phyloP scores from a whole-genome alignment of 2,329 filamentous ascomycete species.

The Hypomyces perniciosus region DNA sequence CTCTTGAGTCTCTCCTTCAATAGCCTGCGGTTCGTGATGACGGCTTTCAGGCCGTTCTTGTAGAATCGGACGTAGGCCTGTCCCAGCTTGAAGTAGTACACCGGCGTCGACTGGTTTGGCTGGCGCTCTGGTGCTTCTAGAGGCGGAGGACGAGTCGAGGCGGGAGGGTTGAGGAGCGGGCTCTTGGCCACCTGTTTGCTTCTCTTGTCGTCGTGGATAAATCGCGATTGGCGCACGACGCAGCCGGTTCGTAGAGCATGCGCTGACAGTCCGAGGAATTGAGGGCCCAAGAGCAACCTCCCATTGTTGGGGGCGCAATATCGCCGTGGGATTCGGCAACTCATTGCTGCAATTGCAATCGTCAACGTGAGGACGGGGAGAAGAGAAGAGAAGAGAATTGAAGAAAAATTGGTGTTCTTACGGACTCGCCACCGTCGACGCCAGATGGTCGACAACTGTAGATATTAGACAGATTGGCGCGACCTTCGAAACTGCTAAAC shows the following conservation, averaged over 20 bases:
- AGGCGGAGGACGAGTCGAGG: conserved; percentile 64
- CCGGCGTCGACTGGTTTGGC: conserved; percentile 25
- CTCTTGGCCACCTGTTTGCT: conserved; percentile 22
- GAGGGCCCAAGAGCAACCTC: conserved; percentile 13
- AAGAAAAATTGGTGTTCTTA: neutral
- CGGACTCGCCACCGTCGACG: too few species aligned
- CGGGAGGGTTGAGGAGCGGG: conserved; percentile 60
- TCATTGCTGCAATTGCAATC: conserved; percentile 22
- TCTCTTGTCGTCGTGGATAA: conserved; percentile 17
- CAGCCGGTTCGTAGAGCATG: conserved; percentile 12
- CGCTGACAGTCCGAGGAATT: conserved; percentile 4
- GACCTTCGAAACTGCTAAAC: neutral
- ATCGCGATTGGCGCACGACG: conserved; percentile 16
- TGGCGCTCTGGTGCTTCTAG: conserved; percentile 56
- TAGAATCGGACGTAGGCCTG: conserved; percentile 80
- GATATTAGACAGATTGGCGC: neutral
- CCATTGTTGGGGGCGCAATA: conserved; percentile 20
- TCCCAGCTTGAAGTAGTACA: conserved; percentile 56
- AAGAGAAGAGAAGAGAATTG: neutral
- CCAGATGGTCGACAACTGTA: conserved; percentile 1
- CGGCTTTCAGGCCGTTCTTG: conserved; percentile 72
- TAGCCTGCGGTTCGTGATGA: conserved; percentile 60
- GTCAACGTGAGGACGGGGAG: neutral
- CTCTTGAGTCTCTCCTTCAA: conserved; percentile 38
- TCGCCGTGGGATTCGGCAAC: conserved; percentile 26